A percentile compares a stretch with the other conserved stretches of the same genome.
Conservation (phyloP, 306 rosid genomes). For the Acacia confusa region DNA sequence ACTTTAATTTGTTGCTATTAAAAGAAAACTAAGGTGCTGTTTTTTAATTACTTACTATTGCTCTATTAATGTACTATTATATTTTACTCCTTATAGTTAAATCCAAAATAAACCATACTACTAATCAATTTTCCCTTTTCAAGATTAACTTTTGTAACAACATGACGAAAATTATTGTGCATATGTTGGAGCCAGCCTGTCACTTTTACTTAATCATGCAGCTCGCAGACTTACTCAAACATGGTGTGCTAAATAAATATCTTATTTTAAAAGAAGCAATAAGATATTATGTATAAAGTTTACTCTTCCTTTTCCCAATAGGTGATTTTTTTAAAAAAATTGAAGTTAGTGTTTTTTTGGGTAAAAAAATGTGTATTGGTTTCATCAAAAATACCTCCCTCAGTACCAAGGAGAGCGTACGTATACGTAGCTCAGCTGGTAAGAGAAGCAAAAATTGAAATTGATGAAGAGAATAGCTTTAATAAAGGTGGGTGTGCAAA, state of each 20-base stretch:
- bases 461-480: background rate
- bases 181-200: background rate
- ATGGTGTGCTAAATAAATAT: background rate
- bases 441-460: background rate
- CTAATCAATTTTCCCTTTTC: background rate
- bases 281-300: background rate
- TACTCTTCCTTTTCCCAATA: background rate
- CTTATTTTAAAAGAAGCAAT: background rate
- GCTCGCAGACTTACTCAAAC: background rate
- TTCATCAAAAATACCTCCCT: no score
- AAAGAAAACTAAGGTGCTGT: background rate
- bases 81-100: background rate
- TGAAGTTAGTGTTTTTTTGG: no score
- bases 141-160: background rate
- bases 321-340: background rate
- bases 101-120: background rate
- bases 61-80: background rate
- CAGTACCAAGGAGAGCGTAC: no score
- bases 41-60: background rate
- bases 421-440: no score
- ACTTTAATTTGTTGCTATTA: background rate
- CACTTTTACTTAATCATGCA: background rate
- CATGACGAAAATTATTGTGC: background rate
- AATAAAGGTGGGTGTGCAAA: background rate
- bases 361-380: no score